Evolutionary conservation across 371 early-diverging fungal species (phyloP).

Genomic region (Basidiobolus heterosporus): DNA sequence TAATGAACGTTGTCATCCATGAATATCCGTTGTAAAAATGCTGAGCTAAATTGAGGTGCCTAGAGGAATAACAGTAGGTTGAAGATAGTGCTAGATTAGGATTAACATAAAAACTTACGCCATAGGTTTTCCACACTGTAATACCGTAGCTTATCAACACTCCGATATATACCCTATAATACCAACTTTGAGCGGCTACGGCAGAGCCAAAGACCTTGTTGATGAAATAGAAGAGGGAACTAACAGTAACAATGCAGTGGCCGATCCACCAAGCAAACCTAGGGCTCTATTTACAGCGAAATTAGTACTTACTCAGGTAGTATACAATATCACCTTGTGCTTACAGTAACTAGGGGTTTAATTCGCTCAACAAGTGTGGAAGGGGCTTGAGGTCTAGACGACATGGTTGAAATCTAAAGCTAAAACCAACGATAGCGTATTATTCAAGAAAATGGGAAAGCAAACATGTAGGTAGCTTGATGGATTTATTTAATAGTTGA

Average conservation of each 20-base stretch:
- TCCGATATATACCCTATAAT: conserved; percentile 1
- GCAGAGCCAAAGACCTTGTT: neutral
- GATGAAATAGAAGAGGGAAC: neutral
- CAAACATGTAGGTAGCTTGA: too few species aligned
- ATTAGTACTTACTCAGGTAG: too few species aligned
- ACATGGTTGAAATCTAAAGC: too few species aligned
- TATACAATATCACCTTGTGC: too few species aligned
- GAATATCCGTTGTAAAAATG: conserved; percentile 1
- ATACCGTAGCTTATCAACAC: conserved; percentile 6
- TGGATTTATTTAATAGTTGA: too few species aligned
- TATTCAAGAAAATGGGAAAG: too few species aligned
- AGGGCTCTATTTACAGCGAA: conserved; percentile 1
- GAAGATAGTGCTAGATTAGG: neutral
- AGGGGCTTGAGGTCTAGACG: too few species aligned
- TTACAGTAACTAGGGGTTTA: too few species aligned
- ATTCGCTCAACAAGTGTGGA: too few species aligned
- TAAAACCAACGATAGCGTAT: too few species aligned
- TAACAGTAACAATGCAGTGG: conserved; percentile 2
- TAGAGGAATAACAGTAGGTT: neutral
- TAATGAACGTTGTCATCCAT: conserved; percentile 5
- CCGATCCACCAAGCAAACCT: conserved; percentile 6
- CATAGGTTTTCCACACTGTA: conserved; percentile 4
- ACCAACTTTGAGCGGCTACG: neutral
- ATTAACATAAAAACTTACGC: conserved; percentile 2
- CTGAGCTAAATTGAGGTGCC: conserved; percentile 1